phyloP scores from a whole-genome alignment of 371 early-diverging fungal genomes.

The Rhizopus sp. region DNA sequence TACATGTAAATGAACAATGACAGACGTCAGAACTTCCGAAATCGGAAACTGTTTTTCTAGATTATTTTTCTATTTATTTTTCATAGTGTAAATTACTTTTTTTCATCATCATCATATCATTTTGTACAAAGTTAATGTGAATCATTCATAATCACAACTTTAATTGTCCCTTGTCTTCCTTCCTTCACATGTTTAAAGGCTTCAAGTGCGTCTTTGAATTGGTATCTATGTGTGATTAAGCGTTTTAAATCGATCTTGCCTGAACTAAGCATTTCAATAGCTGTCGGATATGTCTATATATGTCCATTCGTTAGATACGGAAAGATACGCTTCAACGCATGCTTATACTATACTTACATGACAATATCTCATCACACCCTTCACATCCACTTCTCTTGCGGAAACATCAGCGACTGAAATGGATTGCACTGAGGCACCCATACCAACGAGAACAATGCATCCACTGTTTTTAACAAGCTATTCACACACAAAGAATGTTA shows the following conservation, averaged over 20 bases:
- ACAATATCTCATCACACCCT: constrained; percentile 54
- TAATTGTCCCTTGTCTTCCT: constrained; percentile 50
- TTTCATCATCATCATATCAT: neutral
- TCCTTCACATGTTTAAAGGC: constrained; percentile 54
- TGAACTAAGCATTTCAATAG: constrained; percentile 49
- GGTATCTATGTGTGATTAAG: constrained; percentile 51
- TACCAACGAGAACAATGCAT: constrained; percentile 50
- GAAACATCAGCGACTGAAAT: constrained; percentile 48
- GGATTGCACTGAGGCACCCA: constrained; percentile 50
- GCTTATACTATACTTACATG: constrained; percentile 32
- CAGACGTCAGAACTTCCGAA: too few species aligned
- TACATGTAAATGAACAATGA: too few species aligned
- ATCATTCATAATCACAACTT: constrained; percentile 45
- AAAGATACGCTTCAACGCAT: neutral
- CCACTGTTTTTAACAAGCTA: constrained; percentile 52
- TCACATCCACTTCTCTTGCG: constrained; percentile 51
- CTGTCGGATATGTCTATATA: constrained; percentile 43
- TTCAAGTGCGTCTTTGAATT: constrained; percentile 43
- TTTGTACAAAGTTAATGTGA: constrained; percentile 14
- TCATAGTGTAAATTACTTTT: too few species aligned
- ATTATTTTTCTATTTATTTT: too few species aligned
- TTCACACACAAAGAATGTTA: neutral
- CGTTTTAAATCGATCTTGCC: constrained; percentile 50
- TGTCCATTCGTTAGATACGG: neutral
- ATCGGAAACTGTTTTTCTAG: too few species aligned